Conservation (phyloP, 2,329 filamentous ascomycete genomes). For the Trichophyton schoenleinii region DNA sequence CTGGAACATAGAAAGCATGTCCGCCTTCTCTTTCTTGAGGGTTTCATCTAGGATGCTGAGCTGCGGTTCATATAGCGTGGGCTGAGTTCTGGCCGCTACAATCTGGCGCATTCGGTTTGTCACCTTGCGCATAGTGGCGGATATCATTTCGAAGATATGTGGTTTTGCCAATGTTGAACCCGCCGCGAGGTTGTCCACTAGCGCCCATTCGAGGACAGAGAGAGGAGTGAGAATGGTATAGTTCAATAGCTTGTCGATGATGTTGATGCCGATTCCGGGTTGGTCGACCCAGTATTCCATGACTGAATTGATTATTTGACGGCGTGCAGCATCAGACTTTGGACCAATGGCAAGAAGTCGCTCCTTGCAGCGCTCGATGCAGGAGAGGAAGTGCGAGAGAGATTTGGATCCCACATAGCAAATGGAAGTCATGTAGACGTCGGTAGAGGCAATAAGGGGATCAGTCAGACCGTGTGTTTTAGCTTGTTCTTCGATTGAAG, state of each 20-base stretch:
- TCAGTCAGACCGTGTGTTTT: conserved; percentile 55
- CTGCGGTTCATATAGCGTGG: conserved; percentile 42
- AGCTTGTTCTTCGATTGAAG: conserved; percentile 69
- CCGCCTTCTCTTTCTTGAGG: conserved; percentile 54
- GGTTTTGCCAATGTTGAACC: conserved; percentile 58
- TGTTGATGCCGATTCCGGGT: conserved; percentile 79
- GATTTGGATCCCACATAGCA: conserved; percentile 92
- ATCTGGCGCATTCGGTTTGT: conserved; percentile 76
- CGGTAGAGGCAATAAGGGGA: conserved; percentile 72
- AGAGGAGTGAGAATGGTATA: conserved; percentile 85
- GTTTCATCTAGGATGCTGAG: conserved; percentile 52
- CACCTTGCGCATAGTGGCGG: conserved; percentile 80
- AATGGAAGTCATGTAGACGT: conserved; percentile 86
- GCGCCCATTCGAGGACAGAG: conserved; percentile 79
- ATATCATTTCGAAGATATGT: conserved; percentile 81
- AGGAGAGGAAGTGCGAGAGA: conserved; percentile 86
- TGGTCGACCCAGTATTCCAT: conserved; percentile 90
- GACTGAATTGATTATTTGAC: conserved; percentile 81
- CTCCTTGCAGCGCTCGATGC: conserved; percentile 88
- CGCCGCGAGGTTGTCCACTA: conserved; percentile 52
- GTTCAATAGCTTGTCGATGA: conserved; percentile 93
- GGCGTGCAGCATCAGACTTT: conserved; percentile 60
- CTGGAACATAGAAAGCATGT: conserved; percentile 68
- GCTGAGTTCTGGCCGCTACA: conserved; percentile 48
- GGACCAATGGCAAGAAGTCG: conserved; percentile 68